A percentile compares a stretch with the other conserved stretches of the same genome.
phyloP scores from a whole-genome alignment of 2,329 filamentous ascomycete species.

The Dactylonectria estremocensis region DNA sequence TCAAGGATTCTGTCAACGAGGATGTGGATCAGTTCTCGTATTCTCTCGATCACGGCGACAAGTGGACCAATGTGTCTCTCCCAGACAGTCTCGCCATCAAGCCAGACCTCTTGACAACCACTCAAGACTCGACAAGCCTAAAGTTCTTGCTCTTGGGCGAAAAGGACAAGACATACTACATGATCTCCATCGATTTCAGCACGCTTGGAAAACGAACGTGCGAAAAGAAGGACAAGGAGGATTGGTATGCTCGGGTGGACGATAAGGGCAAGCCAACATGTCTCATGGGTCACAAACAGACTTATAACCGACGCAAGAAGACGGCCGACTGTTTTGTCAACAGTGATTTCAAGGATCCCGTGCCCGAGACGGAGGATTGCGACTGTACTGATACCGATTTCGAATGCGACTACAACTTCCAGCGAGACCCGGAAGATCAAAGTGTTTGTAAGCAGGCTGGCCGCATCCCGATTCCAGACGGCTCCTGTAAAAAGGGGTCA shows the following conservation, averaged over 20 bases:
- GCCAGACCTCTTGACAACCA: constrained; percentile 85
- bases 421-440: constrained; percentile 74
- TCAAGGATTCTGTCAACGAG: constrained; percentile 79
- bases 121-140: constrained; percentile 91
- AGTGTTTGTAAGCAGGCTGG: constrained; percentile 78
- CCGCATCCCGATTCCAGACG: constrained; percentile 76
- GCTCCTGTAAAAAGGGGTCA: constrained; percentile 76
- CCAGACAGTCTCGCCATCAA: constrained; percentile 76
- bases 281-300: constrained; percentile 96
- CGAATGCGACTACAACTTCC: constrained; percentile 96
- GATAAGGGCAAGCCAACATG: constrained; percentile 86
- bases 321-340: constrained; percentile 91
- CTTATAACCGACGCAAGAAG: constrained; percentile 87
- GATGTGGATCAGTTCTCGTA: constrained; percentile 75
- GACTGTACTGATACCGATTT: constrained; percentile 89
- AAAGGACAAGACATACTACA: constrained; percentile 69
- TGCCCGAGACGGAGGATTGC: constrained; percentile 80
- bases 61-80: constrained; percentile 82
- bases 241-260: constrained; percentile 89
- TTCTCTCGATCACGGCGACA: constrained; percentile 90
- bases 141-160: constrained; percentile 88
- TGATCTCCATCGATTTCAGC: constrained; percentile 87
- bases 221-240: constrained; percentile 83
- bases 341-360: constrained; percentile 85
- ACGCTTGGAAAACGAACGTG: constrained; percentile 87